Percentiles rank a stretch among this genome's conserved stretches.
These are phyloP conservation scores for Cryoendolithus antarcticus DNA, from an alignment of 2,329 filamentous ascomycete species.

Conservation along the genomic window DNA sequence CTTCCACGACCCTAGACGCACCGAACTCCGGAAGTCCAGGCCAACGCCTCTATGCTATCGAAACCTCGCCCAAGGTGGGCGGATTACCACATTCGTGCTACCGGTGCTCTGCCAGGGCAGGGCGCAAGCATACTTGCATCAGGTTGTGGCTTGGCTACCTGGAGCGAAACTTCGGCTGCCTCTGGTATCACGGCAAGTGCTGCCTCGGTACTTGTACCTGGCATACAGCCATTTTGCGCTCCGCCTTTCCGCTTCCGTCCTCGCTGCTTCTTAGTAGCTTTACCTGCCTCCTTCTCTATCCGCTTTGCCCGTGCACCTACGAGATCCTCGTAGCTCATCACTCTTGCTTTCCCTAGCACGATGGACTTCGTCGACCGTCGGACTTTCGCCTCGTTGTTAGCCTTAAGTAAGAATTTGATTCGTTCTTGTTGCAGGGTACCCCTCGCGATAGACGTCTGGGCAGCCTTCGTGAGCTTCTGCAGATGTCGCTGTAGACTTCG, in stretches of 20 bases:
- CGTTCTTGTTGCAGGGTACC: not conserved
- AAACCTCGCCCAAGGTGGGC: no score
- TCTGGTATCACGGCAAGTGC: not conserved
- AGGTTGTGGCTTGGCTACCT: not conserved
- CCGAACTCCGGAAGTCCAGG: no score
- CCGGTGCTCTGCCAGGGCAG: not conserved
- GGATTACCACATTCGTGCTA: not conserved
- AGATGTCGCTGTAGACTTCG: slow-evolving; percentile 12
- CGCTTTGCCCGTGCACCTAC: slow-evolving; percentile 12
- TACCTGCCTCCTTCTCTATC: slow-evolving; percentile 11
- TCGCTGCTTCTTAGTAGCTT: slow-evolving; percentile 1
- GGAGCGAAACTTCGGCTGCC: not conserved
- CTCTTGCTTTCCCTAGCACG: slow-evolving; percentile 14
- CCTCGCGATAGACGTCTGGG: not conserved
- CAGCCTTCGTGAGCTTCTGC: slow-evolving; percentile 12
- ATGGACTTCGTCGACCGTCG: slow-evolving; percentile 14
- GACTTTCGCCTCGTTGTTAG: slow-evolving; percentile 17
- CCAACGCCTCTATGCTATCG: no score
- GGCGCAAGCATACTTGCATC: not conserved
- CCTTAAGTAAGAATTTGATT: slow-evolving; percentile 12
- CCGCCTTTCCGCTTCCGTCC: not conserved
- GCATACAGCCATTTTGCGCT: not conserved
- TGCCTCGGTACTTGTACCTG: not conserved
- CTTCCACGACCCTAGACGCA: no score
- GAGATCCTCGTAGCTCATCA: slow-evolving; percentile 16